phyloP scores from a whole-genome alignment of 805 yeast species.

The Metschnikowia orientalis region DNA sequence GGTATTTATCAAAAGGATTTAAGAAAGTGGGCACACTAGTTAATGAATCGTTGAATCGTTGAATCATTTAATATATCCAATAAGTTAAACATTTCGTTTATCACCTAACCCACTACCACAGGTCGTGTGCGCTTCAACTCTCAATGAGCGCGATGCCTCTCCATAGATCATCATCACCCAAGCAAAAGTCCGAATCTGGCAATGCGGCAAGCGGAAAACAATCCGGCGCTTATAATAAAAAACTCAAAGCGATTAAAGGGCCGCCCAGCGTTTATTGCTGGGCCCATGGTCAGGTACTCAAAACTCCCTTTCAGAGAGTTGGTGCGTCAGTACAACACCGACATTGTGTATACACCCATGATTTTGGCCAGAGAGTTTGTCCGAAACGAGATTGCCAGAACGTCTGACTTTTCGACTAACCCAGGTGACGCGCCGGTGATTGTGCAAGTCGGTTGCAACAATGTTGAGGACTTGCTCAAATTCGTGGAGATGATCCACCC shows the following conservation, averaged over 20 bases:
- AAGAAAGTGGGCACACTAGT: too few species aligned
- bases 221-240: slow-evolving; percentile 33
- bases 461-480: slow-evolving; percentile 71
- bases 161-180: too few species aligned
- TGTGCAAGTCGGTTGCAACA: slow-evolving; percentile 88
- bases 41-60: too few species aligned
- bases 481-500: slow-evolving; percentile 89
- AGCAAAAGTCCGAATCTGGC: too few species aligned
- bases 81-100: too few species aligned
- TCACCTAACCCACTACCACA: too few species aligned
- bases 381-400: slow-evolving; percentile 72
- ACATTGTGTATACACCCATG: slow-evolving; percentile 94
- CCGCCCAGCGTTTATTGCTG: slow-evolving; percentile 45
- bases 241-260: slow-evolving; percentile 21
- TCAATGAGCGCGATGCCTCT: too few species aligned
- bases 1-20: slow-evolving; percentile 9
- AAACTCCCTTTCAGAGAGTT: slow-evolving; percentile 87
- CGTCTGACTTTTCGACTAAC: slow-evolving; percentile 82
- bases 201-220: slow-evolving; percentile 25
- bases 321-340: slow-evolving; percentile 63
- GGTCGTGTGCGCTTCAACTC: too few species aligned
- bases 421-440: slow-evolving; percentile 63
- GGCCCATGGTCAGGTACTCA: slow-evolving; percentile 97
- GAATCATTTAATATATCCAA: too few species aligned
- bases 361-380: slow-evolving; percentile 93